A percentile compares a stretch with the other conserved stretches of the same genome.
Evolutionary conservation across 208 protist genomes (phyloP).

Genomic region (Acanthamoeba quina): DNA sequence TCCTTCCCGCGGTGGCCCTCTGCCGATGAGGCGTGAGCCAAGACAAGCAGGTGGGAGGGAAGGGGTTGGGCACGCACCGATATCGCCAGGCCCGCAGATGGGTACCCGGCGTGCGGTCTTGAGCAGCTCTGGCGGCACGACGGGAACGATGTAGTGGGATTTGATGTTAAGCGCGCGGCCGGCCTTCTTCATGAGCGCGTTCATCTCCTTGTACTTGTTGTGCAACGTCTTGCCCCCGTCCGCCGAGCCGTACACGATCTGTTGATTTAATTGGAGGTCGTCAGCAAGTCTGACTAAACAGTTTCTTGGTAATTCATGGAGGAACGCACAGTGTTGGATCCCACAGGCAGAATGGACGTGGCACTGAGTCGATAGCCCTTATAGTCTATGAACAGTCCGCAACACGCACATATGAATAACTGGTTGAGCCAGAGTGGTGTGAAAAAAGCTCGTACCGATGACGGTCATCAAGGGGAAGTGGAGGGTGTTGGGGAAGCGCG

Average conservation of each 20-base stretch:
- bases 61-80: background rate
- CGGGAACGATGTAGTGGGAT: background rate
- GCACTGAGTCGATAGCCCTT: slow-evolving; percentile 52
- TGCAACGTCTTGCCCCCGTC: slow-evolving; percentile 1
- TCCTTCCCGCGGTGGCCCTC: slow-evolving; percentile 67
- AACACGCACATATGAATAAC: background rate
- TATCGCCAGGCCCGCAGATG: slow-evolving; percentile 46
- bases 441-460: background rate
- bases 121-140: background rate
- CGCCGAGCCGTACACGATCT: slow-evolving; percentile 55
- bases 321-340: background rate
- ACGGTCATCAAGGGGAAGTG: slow-evolving; percentile 57
- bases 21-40: background rate
- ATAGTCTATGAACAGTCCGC: background rate
- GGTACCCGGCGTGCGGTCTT: slow-evolving; percentile 1
- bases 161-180: slow-evolving; percentile 53
- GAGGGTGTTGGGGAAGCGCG: background rate
- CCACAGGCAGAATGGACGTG: slow-evolving; percentile 24
- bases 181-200: slow-evolving; percentile 71
- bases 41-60: background rate
- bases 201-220: slow-evolving; percentile 46
- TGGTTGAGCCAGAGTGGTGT: background rate
- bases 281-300: background rate
- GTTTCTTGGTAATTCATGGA: background rate
- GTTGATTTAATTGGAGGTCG: background rate